Conservation (phyloP, 495 filamentous ascomycete genomes). For the Amniculicola lignicola region DNA sequence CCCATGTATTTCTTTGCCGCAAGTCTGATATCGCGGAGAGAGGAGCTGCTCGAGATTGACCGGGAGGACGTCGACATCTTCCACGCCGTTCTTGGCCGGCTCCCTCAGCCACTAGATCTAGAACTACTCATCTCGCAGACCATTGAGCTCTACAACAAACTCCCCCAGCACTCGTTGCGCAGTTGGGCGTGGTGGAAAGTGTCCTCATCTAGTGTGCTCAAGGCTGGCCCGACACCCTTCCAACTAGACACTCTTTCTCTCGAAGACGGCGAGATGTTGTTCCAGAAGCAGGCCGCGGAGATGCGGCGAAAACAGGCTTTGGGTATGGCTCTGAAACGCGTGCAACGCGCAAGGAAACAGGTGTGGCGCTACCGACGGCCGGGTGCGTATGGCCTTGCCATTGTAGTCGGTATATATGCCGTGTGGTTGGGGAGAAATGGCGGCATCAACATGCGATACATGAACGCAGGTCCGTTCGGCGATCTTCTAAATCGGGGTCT, state of each 20-base stretch:
- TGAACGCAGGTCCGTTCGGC: constrained; percentile 3
- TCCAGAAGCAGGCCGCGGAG: constrained; percentile 66
- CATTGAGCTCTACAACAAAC: constrained; percentile 54
- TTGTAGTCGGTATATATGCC: constrained; percentile 27
- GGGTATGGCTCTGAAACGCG: not conserved
- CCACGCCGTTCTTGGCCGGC: constrained; percentile 80
- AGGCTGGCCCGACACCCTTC: constrained; percentile 61
- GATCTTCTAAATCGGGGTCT: constrained; percentile 8
- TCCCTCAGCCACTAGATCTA: constrained; percentile 79
- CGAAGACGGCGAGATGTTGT: constrained; percentile 60
- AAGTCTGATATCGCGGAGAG: constrained; percentile 66
- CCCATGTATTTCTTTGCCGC: constrained; percentile 84
- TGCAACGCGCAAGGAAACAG: constrained; percentile 1
- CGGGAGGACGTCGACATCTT: constrained; percentile 91
- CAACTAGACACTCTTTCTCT: constrained; percentile 48
- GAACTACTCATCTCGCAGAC: constrained; percentile 70
- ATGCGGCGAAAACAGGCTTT: constrained; percentile 47
- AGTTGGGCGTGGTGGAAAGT: constrained; percentile 64
- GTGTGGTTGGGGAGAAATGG: constrained; percentile 23
- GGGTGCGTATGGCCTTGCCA: constrained; percentile 19
- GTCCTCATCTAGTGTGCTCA: constrained; percentile 73
- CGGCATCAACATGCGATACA: not conserved
- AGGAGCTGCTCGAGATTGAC: constrained; percentile 77
- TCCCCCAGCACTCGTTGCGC: constrained; percentile 72
- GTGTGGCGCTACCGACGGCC: constrained; percentile 25